A percentile compares a stretch with the other conserved stretches of the same genome.
Evolutionary conservation across 805 yeast genomes (phyloP).

Genomic region (Nakazawaea sp.): DNA sequence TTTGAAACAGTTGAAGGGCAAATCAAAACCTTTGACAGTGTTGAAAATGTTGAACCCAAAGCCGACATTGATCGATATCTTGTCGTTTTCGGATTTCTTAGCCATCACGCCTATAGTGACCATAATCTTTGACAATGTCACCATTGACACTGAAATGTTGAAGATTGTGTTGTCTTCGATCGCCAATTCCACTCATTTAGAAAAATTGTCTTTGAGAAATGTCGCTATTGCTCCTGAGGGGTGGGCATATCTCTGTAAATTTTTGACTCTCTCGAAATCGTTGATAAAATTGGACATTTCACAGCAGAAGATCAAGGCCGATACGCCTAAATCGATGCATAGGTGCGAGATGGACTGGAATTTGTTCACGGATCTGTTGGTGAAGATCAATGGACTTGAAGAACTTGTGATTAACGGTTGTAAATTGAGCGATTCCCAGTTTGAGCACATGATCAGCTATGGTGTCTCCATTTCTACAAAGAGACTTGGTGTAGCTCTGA

Average conservation of each 20-base stretch:
- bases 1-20: constrained; percentile 45
- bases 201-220: constrained; percentile 47
- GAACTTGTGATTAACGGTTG: constrained; percentile 55
- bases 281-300: constrained; percentile 48
- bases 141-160: constrained; percentile 48
- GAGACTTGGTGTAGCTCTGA: constrained; percentile 47
- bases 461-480: constrained; percentile 37
- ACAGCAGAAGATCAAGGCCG: constrained; percentile 45
- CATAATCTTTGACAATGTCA: constrained; percentile 50
- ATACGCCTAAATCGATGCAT: constrained; percentile 28
- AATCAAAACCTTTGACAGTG: constrained; percentile 44
- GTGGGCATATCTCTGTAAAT: constrained; percentile 45
- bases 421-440: constrained; percentile 34
- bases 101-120: constrained; percentile 50
- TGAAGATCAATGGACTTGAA: constrained; percentile 43
- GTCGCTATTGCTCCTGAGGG: constrained; percentile 47
- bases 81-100: constrained; percentile 51
- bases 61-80: constrained; percentile 50
- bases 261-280: constrained; percentile 33
- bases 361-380: constrained; percentile 35
- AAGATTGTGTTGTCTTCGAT: constrained; percentile 40
- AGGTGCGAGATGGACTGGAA: constrained; percentile 50
- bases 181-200: constrained; percentile 34
- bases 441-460: constrained; percentile 30
- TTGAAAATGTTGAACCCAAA: constrained; percentile 50